Conservation (phyloP, 345 rosid genomes). For the Clarkia xantiana region DNA sequence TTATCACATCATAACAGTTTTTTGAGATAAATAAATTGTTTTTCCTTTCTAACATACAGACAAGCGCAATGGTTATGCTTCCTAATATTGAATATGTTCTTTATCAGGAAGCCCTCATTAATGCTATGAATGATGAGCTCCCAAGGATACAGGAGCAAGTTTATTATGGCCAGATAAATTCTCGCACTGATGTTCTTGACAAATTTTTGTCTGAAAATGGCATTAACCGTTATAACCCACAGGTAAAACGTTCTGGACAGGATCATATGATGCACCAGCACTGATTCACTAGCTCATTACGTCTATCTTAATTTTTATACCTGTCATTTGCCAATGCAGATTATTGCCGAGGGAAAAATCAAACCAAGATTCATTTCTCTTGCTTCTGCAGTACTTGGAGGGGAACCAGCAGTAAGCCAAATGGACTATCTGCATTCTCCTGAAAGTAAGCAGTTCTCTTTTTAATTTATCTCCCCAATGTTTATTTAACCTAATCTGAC, state of each 20-base stretch:
- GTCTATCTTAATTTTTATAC: too few relatives aligned
- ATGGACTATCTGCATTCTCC: constrained; percentile 79
- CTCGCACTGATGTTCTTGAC: constrained; percentile 76
- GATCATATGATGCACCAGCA: too few relatives aligned
- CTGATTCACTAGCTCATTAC: too few relatives aligned
- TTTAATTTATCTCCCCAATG: background rate
- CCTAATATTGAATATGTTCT: constrained; percentile 3
- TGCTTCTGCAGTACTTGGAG: constrained; percentile 40
- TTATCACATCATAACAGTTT: too few relatives aligned
- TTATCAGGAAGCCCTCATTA: constrained; percentile 69
- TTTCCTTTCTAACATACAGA: background rate
- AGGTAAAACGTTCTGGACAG: constrained; percentile 44
- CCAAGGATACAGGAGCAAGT: constrained; percentile 93
- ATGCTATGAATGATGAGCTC: constrained; percentile 92
- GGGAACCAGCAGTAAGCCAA: constrained; percentile 47
- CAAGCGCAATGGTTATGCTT: background rate
- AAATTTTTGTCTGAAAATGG: constrained; percentile 76
- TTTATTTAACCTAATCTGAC: background rate
- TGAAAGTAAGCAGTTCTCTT: constrained; percentile 42
- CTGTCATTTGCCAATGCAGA: constrained; percentile 30
- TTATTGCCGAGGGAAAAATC: constrained; percentile 43
- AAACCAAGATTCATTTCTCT: constrained; percentile 61
- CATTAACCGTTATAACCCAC: constrained; percentile 85
- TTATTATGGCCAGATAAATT: constrained; percentile 77
- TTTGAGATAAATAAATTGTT: background rate